These are phyloP conservation scores for Globisporangium radiosum DNA, from an alignment of 352 stramenopile genomes.

Conservation along the genomic window DNA sequence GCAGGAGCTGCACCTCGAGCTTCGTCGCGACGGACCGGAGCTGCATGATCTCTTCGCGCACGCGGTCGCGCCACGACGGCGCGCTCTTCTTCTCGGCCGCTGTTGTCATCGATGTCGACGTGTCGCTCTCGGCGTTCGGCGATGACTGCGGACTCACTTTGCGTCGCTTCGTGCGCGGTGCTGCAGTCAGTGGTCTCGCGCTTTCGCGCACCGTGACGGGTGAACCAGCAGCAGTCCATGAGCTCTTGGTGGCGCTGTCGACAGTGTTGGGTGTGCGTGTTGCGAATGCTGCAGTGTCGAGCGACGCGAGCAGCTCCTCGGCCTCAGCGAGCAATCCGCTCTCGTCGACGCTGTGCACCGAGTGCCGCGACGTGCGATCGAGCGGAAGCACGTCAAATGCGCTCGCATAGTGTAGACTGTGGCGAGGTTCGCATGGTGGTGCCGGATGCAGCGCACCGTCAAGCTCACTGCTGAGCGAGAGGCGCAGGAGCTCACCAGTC, in stretches of 20 bases:
- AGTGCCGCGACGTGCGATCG: not conserved
- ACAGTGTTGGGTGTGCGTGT: not conserved
- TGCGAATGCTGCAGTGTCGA: constrained; percentile 5
- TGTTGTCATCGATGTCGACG: not conserved
- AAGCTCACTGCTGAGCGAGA: not conserved
- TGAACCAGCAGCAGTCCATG: not conserved
- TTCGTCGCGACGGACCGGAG: constrained; percentile 1
- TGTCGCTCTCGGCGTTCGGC: not conserved
- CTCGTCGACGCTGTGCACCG: constrained; percentile 6
- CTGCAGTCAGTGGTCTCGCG: not conserved
- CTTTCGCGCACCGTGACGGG: not conserved
- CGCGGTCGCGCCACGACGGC: constrained; percentile 3
- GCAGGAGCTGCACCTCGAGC: constrained; percentile 4
- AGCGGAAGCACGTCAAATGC: not conserved
- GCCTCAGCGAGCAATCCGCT: constrained; percentile 8
- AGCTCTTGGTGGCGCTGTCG: not conserved
- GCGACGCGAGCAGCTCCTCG: constrained; percentile 4
- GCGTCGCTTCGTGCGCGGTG: not conserved
- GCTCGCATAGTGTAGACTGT: not conserved
- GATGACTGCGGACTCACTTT: not conserved
- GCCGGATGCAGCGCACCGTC: not conserved
- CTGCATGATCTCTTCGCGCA: not conserved
- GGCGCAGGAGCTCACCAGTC: not conserved
- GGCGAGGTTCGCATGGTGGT: not conserved
- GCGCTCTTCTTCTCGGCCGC: not conserved